Conservation (phyloP, 139 green algal species). For the Ulvella scutata region DNA sequence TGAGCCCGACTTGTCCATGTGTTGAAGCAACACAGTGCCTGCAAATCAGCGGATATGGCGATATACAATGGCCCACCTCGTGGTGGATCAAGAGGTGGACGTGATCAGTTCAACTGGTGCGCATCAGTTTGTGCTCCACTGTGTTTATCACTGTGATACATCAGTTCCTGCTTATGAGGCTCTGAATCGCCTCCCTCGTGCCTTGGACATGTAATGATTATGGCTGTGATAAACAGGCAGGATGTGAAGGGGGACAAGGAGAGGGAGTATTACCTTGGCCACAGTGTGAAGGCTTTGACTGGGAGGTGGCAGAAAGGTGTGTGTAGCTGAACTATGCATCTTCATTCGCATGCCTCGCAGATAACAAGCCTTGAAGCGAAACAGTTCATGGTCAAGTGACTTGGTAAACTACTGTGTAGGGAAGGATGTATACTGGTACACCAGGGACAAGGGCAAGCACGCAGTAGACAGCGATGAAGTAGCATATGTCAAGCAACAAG, state of each 20-base stretch:
- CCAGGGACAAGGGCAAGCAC: conserved; percentile 18
- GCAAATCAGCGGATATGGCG: conserved; percentile 17
- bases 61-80: conserved; percentile 51
- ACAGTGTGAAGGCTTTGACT: conserved; percentile 51
- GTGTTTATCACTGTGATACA: no score
- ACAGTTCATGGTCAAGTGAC: no score
- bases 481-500: conserved; percentile 39
- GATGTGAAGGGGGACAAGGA: conserved; percentile 50
- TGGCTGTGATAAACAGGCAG: conserved; percentile 1
- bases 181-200: no score
- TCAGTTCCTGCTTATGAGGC: no score
- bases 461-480: conserved; percentile 26
- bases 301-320: conserved; percentile 52
- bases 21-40: no score
- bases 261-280: conserved; percentile 57
- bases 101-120: conserved; percentile 59
- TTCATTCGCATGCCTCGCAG: no score
- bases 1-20: no score
- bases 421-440: conserved; percentile 67
- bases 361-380: no score
- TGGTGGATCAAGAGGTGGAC: conserved; percentile 28
- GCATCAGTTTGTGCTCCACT: no score
- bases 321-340: no score
- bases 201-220: neutral
- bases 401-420: neutral